Base-by-base conservation (phyloP, 1,284 basidiomycete genomes). In the Wolfiporia cocos region DNA sequence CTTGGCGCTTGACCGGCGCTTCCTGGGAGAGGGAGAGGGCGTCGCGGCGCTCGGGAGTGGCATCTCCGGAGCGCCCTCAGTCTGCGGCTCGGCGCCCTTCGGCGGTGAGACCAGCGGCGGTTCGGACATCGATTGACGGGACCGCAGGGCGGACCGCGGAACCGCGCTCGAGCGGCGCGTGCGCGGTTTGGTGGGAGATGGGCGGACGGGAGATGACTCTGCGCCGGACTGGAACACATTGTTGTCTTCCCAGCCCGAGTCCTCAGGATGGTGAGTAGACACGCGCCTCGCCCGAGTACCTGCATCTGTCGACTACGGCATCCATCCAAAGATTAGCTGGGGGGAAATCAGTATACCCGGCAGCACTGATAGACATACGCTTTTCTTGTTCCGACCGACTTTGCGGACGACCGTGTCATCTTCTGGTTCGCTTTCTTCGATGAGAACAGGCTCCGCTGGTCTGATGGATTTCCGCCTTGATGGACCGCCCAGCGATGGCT, bases 161-260 rank as follows among this genome's bases (percentile, higher is more conserved):
- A 53, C 40, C 14, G 48, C 54, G 5, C 56, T 74, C 45, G 74
- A 72, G 34, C 78, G 73, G 31, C 69, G 56, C n/a, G 59, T 49
- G 40, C 73, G 78, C 3, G 68, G 55, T 40, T 72, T 71, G 9
- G 62, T 58, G 4, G 79, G 81, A 5, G 81, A 74, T 24, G 81
- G 77, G 18, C 80, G 76, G 6, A 59, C 59, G 12, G 86, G 86
- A 15, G 85, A 87, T 11, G 81, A 84, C 54, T 88, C 86, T 3
- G 80, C 81, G 20, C 86, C 86, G 11, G 84, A 87, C 56, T 89
- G 86, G 59, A 89, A 89, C 30, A 88, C 76, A 48, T 89, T 89
- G 52, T 86, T 86, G 52, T 89, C 86, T 56, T 89, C 86, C 86
- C 86, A 89, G 23, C 84, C 85, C 50, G 86, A 87, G 44, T 87